Evolutionary conservation across 75 land plant species (phyloP), one percentile per base, ranked within the genome.

Genomic region (Cupressus sempervirens): DNA sequence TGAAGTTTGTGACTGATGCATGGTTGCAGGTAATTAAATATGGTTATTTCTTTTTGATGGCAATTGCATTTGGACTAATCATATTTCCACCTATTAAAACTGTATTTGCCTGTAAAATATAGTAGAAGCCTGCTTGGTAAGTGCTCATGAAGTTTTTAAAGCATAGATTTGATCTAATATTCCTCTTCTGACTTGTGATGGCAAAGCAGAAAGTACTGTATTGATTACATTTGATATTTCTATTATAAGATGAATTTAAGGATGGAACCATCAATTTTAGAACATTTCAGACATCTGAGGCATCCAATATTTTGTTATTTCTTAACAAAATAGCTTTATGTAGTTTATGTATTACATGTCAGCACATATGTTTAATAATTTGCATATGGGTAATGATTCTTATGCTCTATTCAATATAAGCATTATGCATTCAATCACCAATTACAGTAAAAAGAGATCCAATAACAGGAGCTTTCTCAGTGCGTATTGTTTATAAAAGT

Each of bases 1-100:
- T 97, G 43, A 96, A 97, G 89, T 97, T 97, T 86, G 93, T 97
- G 7, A 93, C 87, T 83, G 99, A 97, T 56, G 99, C 99, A 13
- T 97, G 99, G 98, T 88, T 91, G 36, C 99, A 97, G 98, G 99
- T 97, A 79, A 54, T 56, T 50, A 45, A 20, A 80, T 7, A 67
- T 54, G 75, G 9, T 23, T 12, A 67, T 65, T 43, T 62, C 26
- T 53, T 45, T 48, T 29, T 65, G 2, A 54, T 54, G n/a, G 41
- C 38, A 7, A 83, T 14, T 23, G 36, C 9, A 18, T 32, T 84
- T 8, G 26, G 16, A 30, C 4, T 74, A 41, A 14, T 36, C 13
- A 26, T 30, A 41, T 26, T 70, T 13, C n/a, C 26, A 84, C 79
- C 7, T 48, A 23, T 50, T 38, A 43, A 1, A 41, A 9, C 9